Base-by-base conservation (phyloP, 495 filamentous ascomycete species). In the Lophium mytilinum region DNA sequence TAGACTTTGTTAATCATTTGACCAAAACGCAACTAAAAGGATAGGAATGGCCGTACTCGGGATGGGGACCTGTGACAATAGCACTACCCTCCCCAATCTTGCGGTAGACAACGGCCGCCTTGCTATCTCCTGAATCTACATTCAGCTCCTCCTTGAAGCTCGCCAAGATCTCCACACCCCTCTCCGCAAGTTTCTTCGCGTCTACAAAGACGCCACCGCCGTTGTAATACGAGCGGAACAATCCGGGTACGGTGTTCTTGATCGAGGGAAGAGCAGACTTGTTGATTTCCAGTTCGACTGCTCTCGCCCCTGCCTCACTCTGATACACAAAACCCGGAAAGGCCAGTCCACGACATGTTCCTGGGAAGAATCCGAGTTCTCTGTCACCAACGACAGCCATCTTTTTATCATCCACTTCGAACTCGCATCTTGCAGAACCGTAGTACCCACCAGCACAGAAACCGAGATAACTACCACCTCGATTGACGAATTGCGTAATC, bases 371-470 rank as follows among this genome's bases (percentile, higher is more conserved):
- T 0, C 74, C 83, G 47, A 98, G 74, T 68, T 98, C 94, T 41
- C 93, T 79, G 51, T 82, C 80, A 0, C 93, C 94, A 48, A 95
- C 74, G 1, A 98, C 93, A 66, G 95, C 88, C 71, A 96, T 77
- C 30, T 78, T 78, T 59, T 80, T 79, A 66, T 93, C 82, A 2
- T 89, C 89, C 1, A 92, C 83, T 71, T 96, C 91, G 55, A 96
- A 98, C 65, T 97, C 94, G 64, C 91, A 95, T 51, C 76, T 74
- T 50, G 78, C 72, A 56, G 76, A 81, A 4, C 87, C 94, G 64
- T 96, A 98, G 71, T 97, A 98, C 5, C 88, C 93, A 10, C 93
- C 93, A 37, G 94, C 94, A 66, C 93, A 98, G 58, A 98, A 83
- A 4, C 93, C 94, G 18, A 97, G 76, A 67, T 92, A 98, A 1